phyloP scores from a whole-genome alignment of 371 early-diverging fungal genomes.

The Mucor lusitanicus region DNA sequence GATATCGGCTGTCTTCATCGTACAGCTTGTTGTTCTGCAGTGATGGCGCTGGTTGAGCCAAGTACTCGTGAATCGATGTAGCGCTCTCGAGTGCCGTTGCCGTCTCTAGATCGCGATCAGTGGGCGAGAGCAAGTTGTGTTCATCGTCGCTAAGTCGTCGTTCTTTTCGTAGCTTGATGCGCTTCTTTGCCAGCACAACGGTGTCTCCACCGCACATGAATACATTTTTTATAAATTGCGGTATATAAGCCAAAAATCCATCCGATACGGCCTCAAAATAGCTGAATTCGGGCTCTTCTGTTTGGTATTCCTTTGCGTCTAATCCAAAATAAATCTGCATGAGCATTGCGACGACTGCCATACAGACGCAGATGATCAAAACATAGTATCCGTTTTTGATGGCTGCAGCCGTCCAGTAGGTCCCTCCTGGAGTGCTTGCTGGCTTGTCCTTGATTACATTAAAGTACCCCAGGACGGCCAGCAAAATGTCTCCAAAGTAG shows the following conservation, averaged over 20 bases:
- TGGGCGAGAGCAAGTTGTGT: conserved; percentile 11
- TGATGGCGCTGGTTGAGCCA: conserved; percentile 11
- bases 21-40: conserved; percentile 17
- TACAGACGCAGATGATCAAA: conserved; percentile 40
- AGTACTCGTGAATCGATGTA: conserved; percentile 15
- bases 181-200: conserved; percentile 41
- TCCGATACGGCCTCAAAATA: conserved; percentile 44
- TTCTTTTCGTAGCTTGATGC: conserved; percentile 29
- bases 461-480: conserved; percentile 28
- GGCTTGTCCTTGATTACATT: conserved; percentile 45
- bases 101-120: background rate
- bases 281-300: conserved; percentile 17
- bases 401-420: conserved; percentile 43
- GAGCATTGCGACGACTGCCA: conserved; percentile 37
- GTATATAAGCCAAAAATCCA: conserved; percentile 44
- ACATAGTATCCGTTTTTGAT: conserved; percentile 50
- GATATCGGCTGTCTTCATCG: conserved; percentile 10
- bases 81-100: conserved; percentile 2
- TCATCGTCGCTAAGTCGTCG: conserved; percentile 25
- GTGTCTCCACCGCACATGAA: conserved; percentile 49
- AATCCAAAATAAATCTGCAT: conserved; percentile 48
- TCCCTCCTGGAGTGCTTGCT: conserved; percentile 30
- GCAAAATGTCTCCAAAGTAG: conserved; percentile 45
- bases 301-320: conserved; percentile 16
- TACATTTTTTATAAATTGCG: conserved; percentile 43